Base-by-base conservation (phyloP, 2,329 filamentous ascomycete genomes). In the Venturia asperata region DNA sequence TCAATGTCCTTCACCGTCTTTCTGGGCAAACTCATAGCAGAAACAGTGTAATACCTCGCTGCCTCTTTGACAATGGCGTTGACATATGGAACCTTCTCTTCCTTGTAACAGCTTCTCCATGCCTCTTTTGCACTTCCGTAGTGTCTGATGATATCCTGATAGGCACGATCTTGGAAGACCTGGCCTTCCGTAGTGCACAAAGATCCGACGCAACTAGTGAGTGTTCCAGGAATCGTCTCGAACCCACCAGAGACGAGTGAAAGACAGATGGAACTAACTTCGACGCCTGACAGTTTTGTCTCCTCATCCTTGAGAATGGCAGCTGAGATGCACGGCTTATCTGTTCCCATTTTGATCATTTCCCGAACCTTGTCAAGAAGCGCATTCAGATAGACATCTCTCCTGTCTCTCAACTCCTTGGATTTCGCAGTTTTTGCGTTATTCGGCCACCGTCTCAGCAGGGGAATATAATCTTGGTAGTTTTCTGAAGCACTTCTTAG, bases 301-400 rank as follows among this genome's bases (percentile, higher is more conserved):
- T 83, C 81, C 67, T 82, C 71, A 65, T 83, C 81, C 68, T 83
- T 83, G 11, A 83, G 72, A 41, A 83, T 82, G 0, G 81, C 81
- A 0, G 80, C 80, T 0, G 78, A 79, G 67, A 84, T 83, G 67
- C 82, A 83, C 0, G 81, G 81, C 69, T 82, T 82, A 66, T 83
- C 81, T 0, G 77, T 81, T 7, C 81, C 81, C 6, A 78, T 74
- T 61, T 76, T 73, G 66, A 83, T 82, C 80, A 82, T 82, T 17
- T 75, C 77, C 15, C 79, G 74, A 5, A 83, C 80, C 66, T 81
- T 80, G 64, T 81, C 75, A 6, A 83, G 72, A 1, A 84, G 76
- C 6, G 76, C 71, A 64, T 82, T 77, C 21, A 83, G 71, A 64
- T 83, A 83, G 4, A 74, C 76, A 65, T 83, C 81, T 11, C 82